phyloP scores from a whole-genome alignment of 768 basidiomycete species.

The Mycena kentingensis region DNA sequence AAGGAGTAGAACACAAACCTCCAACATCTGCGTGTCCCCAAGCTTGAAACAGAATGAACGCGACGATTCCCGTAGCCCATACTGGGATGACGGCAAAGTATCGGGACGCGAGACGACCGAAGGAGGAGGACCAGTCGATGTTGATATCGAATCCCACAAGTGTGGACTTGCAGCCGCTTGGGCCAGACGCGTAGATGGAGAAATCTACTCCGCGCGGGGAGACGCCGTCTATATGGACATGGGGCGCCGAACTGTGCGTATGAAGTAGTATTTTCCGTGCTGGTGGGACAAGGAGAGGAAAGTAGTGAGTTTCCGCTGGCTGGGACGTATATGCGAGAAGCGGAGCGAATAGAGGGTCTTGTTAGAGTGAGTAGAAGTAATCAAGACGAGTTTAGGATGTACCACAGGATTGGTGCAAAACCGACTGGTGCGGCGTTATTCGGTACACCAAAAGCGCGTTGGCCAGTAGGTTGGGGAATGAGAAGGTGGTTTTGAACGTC shows the following conservation, averaged over 20 bases:
- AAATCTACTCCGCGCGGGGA: constrained; percentile 48
- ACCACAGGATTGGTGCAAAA: constrained; percentile 37
- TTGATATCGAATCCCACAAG: constrained; percentile 47
- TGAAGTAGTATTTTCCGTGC: constrained; percentile 57
- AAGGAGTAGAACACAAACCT: constrained; percentile 27
- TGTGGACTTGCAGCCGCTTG: constrained; percentile 46
- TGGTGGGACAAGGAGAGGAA: constrained; percentile 44
- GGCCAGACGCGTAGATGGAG: constrained; percentile 59
- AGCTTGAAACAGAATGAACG: constrained; percentile 55
- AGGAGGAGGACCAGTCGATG: constrained; percentile 70
- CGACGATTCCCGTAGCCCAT: constrained; percentile 76
- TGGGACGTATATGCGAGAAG: constrained; percentile 66
- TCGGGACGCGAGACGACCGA: constrained; percentile 71
- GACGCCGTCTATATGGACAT: constrained; percentile 43
- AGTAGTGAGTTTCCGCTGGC: constrained; percentile 67
- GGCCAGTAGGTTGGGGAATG: constrained; percentile 57
- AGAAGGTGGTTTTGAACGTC: constrained; percentile 45
- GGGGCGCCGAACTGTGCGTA: constrained; percentile 70
- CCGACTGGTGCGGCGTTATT: constrained; percentile 37
- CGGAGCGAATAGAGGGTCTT: constrained; percentile 61
- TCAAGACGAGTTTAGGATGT: constrained; percentile 8
- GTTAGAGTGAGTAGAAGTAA: constrained; percentile 2
- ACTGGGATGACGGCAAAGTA: constrained; percentile 72
- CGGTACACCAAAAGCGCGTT: constrained; percentile 69
- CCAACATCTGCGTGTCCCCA: constrained; percentile 43